Conservation (phyloP, 257 asterid genomes). For the Petrea volubilis region DNA sequence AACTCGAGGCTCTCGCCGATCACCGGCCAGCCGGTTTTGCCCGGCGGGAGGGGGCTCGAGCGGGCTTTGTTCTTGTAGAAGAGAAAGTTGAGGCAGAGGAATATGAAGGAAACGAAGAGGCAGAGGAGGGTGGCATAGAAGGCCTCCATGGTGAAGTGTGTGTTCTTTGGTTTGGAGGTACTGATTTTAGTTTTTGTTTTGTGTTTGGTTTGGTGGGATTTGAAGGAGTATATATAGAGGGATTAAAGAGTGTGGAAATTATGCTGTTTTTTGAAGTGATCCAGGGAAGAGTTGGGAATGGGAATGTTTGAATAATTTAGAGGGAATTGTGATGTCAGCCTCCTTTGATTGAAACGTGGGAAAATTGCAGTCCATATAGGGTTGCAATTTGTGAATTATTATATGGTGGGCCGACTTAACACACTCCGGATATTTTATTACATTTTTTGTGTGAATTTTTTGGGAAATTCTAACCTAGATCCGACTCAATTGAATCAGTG, state of each 20-base stretch:
- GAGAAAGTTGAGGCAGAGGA: slow-evolving; percentile 21
- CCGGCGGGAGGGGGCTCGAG: slow-evolving; percentile 22
- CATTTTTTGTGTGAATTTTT: too few relatives aligned
- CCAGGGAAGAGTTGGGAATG: slow-evolving; percentile 20
- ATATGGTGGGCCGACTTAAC: not conserved
- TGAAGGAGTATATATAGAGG: not conserved
- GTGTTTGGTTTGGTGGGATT: not conserved
- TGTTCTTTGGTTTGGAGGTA: not conserved
- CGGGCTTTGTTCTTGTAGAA: slow-evolving; percentile 13
- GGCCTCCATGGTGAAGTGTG: slow-evolving; percentile 21
- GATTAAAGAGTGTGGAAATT: not conserved
- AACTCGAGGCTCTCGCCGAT: slow-evolving; percentile 37
- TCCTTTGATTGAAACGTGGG: too few relatives aligned
- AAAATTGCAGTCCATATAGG: too few relatives aligned
- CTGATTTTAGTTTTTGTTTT: not conserved
- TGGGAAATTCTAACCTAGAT: too few relatives aligned
- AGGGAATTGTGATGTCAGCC: not conserved
- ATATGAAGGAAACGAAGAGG: slow-evolving; percentile 10
- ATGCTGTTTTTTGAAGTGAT: not conserved
- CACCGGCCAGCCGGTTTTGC: slow-evolving; percentile 36
- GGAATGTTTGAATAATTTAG: not conserved
- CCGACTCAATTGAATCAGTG: too few relatives aligned
- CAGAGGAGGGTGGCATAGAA: slow-evolving; percentile 16
- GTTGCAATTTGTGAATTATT: not conserved
- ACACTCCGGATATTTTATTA: too few relatives aligned